Evolutionary conservation across 1,139 yeast species (phyloP), one percentile per base, ranked within the genome.

Genomic region (Lodderomyces metapsilosis): DNA sequence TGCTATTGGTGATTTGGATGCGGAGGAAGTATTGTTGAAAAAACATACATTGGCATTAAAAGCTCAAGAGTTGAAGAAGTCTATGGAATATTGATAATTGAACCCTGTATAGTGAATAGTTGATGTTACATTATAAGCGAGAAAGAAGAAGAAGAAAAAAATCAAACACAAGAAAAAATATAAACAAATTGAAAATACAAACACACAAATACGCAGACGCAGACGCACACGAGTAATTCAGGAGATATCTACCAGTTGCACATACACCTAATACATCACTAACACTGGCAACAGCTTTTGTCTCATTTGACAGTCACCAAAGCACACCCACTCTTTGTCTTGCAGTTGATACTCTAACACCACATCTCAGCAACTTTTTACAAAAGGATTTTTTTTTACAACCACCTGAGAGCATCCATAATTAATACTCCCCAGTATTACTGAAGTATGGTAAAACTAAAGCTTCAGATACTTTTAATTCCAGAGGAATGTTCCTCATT

Each of bases 401-500:
- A 20, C 22, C 22, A 20, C 22, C 8, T 20, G 22, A 20, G 8
- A 10, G 17, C 16, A n/a, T 13, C 32, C 32, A n/a, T n/a, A 28
- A n/a, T n/a, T n/a, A n/a, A n/a, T n/a, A 27, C 31, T n/a, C 8
- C 16, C 27, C 16, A n/a, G 10, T n/a, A 33, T 20, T 33, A 5
- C 15, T 21, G 3, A 11, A 27, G 9, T 11, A 57, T 63, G 68
- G 50, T 48, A 47, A 64, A 63, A 48, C 49, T 66, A 42, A 70
- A 66, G 53, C 54, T 71, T 34, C 73, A 70, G 52, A 68, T 68
- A 24, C 61, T 68, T 37, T 55, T 71, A n/a, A 54, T 70, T n/a
- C 75, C 76, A 7, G 37, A 41, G 20, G 49, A 47, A 13, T 47
- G 47, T 35, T 48, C 54, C n/a, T 53, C 52, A 36, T 33, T 49